Conservation (phyloP, 257 asterid species). For the Prunella vulgaris region DNA sequence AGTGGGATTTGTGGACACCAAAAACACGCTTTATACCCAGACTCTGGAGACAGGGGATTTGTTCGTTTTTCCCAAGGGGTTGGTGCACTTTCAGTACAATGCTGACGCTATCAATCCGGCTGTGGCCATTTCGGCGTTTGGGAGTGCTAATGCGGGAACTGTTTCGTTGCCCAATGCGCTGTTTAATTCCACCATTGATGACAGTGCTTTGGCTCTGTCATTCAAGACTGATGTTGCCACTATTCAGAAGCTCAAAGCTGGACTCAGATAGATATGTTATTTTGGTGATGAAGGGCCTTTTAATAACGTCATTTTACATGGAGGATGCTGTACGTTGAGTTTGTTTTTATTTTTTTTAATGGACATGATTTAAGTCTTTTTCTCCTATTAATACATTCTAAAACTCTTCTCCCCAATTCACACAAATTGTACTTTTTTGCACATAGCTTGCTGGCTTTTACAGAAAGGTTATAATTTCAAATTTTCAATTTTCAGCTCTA, state of each 20-base stretch:
- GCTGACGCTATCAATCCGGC: constrained; percentile 36
- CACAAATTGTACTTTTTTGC: too few relatives aligned
- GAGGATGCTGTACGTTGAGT: too few relatives aligned
- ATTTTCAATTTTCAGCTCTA: too few relatives aligned
- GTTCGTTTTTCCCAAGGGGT: constrained; percentile 48
- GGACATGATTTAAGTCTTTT: too few relatives aligned
- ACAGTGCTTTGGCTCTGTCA: constrained; percentile 36
- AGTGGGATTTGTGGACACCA: constrained; percentile 55
- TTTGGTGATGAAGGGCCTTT: too few relatives aligned
- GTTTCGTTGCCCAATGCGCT: constrained; percentile 40
- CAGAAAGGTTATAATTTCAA: too few relatives aligned
- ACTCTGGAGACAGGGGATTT: constrained; percentile 40
- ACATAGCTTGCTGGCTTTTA: too few relatives aligned
- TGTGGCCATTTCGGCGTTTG: constrained; percentile 44
- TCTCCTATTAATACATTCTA: too few relatives aligned
- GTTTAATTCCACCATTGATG: constrained; percentile 39
- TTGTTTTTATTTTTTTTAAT: too few relatives aligned
- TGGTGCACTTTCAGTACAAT: constrained; percentile 51
- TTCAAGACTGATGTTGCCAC: constrained; percentile 50
- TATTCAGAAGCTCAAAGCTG: constrained; percentile 46
- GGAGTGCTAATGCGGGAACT: constrained; percentile 51
- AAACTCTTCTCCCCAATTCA: too few relatives aligned
- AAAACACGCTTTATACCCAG: constrained; percentile 40
- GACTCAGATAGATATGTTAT: constrained; percentile 30
- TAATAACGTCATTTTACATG: too few relatives aligned